Percentiles rank a stretch among this genome's conserved stretches.
Conservation (phyloP, 441 rosid species). For the Metrosideros polymorpha region DNA sequence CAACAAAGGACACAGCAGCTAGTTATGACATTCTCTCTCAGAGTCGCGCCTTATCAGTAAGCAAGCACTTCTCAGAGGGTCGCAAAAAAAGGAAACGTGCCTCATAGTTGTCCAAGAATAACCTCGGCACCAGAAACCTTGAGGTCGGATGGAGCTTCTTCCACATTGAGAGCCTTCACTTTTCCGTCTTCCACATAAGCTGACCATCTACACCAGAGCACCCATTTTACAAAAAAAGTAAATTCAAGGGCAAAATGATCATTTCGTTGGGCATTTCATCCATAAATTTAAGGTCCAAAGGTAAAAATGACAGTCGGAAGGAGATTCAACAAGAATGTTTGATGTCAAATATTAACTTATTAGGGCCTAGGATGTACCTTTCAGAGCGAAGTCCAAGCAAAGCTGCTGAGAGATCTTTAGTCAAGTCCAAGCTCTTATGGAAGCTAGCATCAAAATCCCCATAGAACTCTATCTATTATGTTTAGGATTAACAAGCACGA, state of each 20-base stretch:
- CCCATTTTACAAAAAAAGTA: neutral
- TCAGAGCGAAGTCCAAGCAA: constrained; percentile 83
- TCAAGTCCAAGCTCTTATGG: constrained; percentile 81
- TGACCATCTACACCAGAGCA: constrained; percentile 57
- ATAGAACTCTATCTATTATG: constrained; percentile 62
- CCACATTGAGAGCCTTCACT: constrained; percentile 71
- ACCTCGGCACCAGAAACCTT: constrained; percentile 76
- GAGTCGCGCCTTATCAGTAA: neutral
- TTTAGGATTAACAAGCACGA: neutral
- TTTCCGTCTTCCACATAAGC: constrained; percentile 82
- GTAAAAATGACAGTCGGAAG: neutral
- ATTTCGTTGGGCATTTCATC: neutral
- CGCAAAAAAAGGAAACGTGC: neutral
- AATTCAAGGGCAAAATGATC: neutral
- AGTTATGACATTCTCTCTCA: neutral
- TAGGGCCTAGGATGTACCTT: constrained; percentile 28
- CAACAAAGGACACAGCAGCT: neutral
- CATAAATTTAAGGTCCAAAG: neutral
- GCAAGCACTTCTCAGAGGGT: neutral
- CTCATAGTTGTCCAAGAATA: constrained; percentile 64
- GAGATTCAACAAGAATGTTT: neutral
- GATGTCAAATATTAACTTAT: neutral
- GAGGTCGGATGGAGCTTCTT: constrained; percentile 83
- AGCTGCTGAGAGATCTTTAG: constrained; percentile 83
- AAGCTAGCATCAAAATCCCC: constrained; percentile 84